Evolutionary conservation across 805 yeast species (phyloP).

Genomic region (Candida broadrunensis): DNA sequence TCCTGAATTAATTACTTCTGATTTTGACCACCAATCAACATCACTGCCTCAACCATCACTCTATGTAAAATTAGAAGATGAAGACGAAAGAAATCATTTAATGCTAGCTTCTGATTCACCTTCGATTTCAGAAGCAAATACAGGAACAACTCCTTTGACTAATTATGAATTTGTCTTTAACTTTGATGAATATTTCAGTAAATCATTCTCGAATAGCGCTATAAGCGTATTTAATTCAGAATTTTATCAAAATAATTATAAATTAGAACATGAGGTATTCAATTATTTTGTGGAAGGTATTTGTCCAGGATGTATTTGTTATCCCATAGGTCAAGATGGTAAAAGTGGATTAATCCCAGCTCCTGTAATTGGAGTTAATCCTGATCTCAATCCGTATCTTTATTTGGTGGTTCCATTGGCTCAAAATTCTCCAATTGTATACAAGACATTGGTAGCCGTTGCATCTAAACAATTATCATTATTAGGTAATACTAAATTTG

Average conservation of each 20-base stretch:
- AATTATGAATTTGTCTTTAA: not conserved
- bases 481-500: constrained; percentile 22
- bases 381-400: constrained; percentile 31
- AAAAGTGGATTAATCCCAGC: constrained; percentile 1
- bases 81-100: not conserved
- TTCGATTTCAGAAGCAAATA: not conserved
- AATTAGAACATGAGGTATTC: constrained; percentile 19
- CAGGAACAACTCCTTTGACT: not conserved
- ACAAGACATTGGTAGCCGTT: constrained; percentile 32
- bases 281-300: constrained; percentile 31
- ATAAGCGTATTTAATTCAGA: not conserved
- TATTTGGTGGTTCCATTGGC: constrained; percentile 37
- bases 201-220: constrained; percentile 1
- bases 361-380: constrained; percentile 1
- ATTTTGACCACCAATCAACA: not conserved
- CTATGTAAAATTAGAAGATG: not conserved
- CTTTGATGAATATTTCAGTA: constrained; percentile 1
- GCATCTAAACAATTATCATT: constrained; percentile 33
- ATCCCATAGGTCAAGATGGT: constrained; percentile 19
- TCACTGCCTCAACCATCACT: not conserved
- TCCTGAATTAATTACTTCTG: not conserved
- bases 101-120: not conserved
- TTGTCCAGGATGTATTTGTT: constrained; percentile 39
- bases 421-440: constrained; percentile 24
- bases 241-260: constrained; percentile 4